A percentile compares a stretch with the other conserved stretches of the same genome.
These are phyloP conservation scores for Spinacia oleracea DNA, from an alignment of 179 eudicot species.

Conservation along the genomic window DNA sequence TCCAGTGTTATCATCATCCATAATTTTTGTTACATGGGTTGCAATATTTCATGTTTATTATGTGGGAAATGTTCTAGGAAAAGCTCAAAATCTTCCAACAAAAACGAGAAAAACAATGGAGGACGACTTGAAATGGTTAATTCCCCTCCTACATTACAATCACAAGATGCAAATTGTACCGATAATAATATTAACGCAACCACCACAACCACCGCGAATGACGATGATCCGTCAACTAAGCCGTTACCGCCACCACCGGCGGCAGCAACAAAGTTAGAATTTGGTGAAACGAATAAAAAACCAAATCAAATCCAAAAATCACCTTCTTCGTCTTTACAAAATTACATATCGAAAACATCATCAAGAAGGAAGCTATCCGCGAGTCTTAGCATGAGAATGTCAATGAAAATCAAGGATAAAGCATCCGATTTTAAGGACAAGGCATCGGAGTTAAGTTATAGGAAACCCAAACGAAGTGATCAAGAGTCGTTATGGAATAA, in stretches of 20 bases:
- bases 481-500: conserved; percentile 75
- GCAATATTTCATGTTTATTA: conserved; percentile 49
- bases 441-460: conserved; percentile 27
- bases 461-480: conserved; percentile 46
- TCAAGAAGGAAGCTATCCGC: conserved; percentile 35
- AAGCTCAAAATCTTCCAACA: background rate
- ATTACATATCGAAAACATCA: conserved; percentile 34
- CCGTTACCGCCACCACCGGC: conserved; percentile 64
- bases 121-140: conserved; percentile 22
- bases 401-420: conserved; percentile 28
- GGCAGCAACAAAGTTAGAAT: conserved; percentile 10
- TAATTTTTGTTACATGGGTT: conserved; percentile 32
- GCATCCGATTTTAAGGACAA: conserved; percentile 23
- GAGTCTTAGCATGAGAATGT: conserved; percentile 60
- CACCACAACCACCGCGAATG: background rate
- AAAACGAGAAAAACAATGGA: background rate
- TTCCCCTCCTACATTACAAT: conserved; percentile 1
- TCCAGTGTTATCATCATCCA: conserved; percentile 26
- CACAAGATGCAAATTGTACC: background rate
- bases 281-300: conserved; percentile 14
- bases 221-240: conserved; percentile 12
- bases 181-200: background rate
- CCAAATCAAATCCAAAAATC: conserved; percentile 32
- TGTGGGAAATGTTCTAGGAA: conserved; percentile 46
- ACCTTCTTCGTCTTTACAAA: conserved; percentile 38